Evolutionary conservation across 192 early-diverging fungal genomes (phyloP), one percentile per base, ranked within the genome.

Genomic region (Paraglomus brasilianum): DNA sequence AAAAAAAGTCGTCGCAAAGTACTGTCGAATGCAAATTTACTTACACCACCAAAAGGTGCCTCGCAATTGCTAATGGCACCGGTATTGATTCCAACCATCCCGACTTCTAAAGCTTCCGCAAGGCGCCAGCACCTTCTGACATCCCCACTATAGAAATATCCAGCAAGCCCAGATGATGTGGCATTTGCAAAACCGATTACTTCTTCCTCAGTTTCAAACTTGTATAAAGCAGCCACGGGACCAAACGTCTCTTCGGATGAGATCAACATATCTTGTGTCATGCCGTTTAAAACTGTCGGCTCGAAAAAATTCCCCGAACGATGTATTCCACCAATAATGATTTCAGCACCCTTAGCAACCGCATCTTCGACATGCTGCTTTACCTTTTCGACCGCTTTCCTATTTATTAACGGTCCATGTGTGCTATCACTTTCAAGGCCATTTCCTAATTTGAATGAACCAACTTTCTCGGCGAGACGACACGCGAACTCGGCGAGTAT

Each of bases 51-150:
- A 75, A 91, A 92, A 5, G 91, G 91, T 17, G 82, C 80, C 53
- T 82, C 76, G 19, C 69, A 68, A 46, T 42, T 75, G 21, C 83
- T 82, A 43, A 92, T 78, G 0, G 68, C 60, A n/a, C 86, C 86
- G 2, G 88, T 86, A 72, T 97, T 97, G 38, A 91, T 83, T 21
- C 93, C 93, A n/a, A 95, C 91, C 88, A 95, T 95, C 44, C 95
- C 95, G 5, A 88, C 83, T 64, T 95, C 86, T 46, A 97, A 64
- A 8, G 77, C 76, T 70, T 95, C 92, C 1, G 92, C 85, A 5
- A 97, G 89, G 10, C 91, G 84, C 83, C 87, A 91, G 69, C 88
- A 81, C 8, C 94, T 85, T 6, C 82, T 75, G 14, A 94, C 71
- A 70, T 93, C 89, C 17, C 84, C 74, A 63, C 90, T 90, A 74